phyloP scores from a whole-genome alignment of 1,284 basidiomycete genomes.

The Leccinum variabile region DNA sequence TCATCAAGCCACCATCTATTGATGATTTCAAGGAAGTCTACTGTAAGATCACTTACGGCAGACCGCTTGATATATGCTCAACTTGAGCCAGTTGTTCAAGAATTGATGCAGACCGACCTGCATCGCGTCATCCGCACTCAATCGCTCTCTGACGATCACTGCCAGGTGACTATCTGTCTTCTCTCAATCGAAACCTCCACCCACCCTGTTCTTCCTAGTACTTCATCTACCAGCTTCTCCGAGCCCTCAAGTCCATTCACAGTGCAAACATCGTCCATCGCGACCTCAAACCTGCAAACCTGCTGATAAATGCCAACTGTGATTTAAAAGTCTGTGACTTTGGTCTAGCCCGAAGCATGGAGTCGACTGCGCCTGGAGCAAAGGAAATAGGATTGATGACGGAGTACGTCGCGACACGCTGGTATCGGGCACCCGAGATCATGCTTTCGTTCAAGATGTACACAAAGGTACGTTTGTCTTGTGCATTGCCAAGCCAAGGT shows the following conservation, averaged over 20 bases:
- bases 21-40: slow-evolving; percentile 85
- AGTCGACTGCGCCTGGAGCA: slow-evolving; percentile 57
- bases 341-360: slow-evolving; percentile 73
- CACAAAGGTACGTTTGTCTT: slow-evolving; percentile 48
- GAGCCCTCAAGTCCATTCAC: slow-evolving; percentile 84
- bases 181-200: slow-evolving; percentile 7
- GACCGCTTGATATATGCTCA: slow-evolving; percentile 3
- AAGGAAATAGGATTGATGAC: slow-evolving; percentile 80
- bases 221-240: slow-evolving; percentile 74
- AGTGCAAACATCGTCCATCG: slow-evolving; percentile 80
- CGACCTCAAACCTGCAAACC: slow-evolving; percentile 81
- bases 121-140: slow-evolving; percentile 91
- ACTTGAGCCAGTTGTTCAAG: slow-evolving; percentile 68
- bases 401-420: slow-evolving; percentile 82
- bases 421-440: slow-evolving; percentile 87
- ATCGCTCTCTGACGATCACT: slow-evolving; percentile 87
- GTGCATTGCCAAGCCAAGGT: slow-evolving; percentile 1
- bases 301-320: slow-evolving; percentile 82
- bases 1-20: slow-evolving; percentile 74
- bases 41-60: slow-evolving; percentile 43
- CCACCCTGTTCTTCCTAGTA: slow-evolving; percentile 39
- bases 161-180: slow-evolving; percentile 51
- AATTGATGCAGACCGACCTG: slow-evolving; percentile 89
- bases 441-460: slow-evolving; percentile 91
- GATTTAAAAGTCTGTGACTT: slow-evolving; percentile 88